A percentile compares a stretch with the other conserved stretches of the same genome.
Evolutionary conservation across 2,329 filamentous ascomycete genomes (phyloP).

Genomic region (Penicillium rolfsii): DNA sequence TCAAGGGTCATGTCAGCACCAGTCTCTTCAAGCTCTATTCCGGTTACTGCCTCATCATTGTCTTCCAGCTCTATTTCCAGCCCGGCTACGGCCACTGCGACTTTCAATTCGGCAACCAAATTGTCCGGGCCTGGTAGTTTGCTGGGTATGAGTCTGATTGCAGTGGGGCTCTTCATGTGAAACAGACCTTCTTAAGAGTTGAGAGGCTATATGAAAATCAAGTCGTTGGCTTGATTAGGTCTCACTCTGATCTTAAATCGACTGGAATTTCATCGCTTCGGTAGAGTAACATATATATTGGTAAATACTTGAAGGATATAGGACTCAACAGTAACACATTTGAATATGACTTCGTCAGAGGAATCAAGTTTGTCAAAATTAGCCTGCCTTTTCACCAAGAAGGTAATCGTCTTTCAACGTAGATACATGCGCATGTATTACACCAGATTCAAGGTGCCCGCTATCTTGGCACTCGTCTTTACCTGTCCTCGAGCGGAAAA

Average conservation of each 20-base stretch:
- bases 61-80: constrained; percentile 1
- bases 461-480: background rate
- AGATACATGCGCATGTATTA: background rate
- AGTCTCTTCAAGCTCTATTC: background rate
- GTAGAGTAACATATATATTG: background rate
- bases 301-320: background rate
- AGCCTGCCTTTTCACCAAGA: background rate
- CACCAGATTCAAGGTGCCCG: background rate
- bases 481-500: background rate
- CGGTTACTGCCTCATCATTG: background rate
- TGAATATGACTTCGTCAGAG: background rate
- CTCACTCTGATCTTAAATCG: background rate
- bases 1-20: background rate
- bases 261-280: background rate
- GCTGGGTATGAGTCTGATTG: constrained; percentile 4
- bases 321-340: background rate
- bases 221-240: background rate
- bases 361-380: background rate
- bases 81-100: constrained; percentile 4
- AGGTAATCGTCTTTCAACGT: background rate
- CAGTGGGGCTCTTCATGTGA: constrained; percentile 5
- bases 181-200: background rate
- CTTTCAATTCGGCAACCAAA: constrained; percentile 4
- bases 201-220: background rate
- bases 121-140: background rate